Conservation (phyloP, 257 asterid species). For the Solanum pinnatisectum region DNA sequence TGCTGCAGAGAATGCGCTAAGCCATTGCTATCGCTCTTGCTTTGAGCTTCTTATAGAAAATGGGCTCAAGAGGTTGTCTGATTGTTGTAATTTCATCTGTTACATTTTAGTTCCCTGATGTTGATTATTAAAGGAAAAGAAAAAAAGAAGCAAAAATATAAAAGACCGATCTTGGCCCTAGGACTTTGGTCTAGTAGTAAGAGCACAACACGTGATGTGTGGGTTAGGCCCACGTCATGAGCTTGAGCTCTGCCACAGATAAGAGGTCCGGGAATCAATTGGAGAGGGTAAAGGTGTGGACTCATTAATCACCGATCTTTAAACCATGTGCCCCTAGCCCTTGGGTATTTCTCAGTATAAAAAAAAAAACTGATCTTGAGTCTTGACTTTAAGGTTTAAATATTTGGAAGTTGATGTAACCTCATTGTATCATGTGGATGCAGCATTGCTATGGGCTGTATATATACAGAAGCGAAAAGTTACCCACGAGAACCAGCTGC, state of each 20-base stretch:
- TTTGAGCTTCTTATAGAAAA: slow-evolving; percentile 31
- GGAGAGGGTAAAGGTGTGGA: not conserved
- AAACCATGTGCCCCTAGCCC: not conserved
- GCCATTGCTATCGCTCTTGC: slow-evolving; percentile 78
- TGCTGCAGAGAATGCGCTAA: slow-evolving; percentile 96
- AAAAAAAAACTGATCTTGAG: not conserved
- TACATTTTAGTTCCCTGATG: not conserved
- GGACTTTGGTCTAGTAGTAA: not conserved
- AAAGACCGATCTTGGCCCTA: not conserved
- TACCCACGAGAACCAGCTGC: slow-evolving; percentile 99
- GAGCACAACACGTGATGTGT: not conserved
- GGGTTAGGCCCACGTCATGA: not conserved
- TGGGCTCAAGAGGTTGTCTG: slow-evolving; percentile 60
- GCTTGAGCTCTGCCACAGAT: not conserved
- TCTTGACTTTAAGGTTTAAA: not conserved
- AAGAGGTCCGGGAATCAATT: not conserved
- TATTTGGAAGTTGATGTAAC: not conserved
- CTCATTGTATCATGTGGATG: slow-evolving; percentile 15
- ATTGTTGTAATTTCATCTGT: not conserved
- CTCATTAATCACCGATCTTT: not conserved
- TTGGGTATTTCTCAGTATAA: not conserved
- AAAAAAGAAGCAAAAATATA: not conserved
- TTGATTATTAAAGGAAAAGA: not conserved
- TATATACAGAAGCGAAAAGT: slow-evolving; percentile 88
- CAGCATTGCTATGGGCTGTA: slow-evolving; percentile 93